These are phyloP conservation scores for Ogataea minuta DNA, from an alignment of 805 yeast genomes.

Conservation along the genomic window DNA sequence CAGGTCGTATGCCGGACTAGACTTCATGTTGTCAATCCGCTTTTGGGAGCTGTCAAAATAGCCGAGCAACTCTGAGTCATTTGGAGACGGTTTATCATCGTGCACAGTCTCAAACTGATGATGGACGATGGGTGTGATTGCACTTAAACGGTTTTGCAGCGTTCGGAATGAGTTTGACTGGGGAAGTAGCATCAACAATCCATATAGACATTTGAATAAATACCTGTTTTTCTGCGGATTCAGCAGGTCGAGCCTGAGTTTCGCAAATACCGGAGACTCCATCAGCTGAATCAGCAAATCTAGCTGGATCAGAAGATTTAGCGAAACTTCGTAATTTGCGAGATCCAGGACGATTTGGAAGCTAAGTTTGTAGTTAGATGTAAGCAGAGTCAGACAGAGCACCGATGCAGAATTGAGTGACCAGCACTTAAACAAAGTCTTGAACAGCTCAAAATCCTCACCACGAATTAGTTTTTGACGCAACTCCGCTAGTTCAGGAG, in stretches of 20 bases:
- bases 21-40: slow-evolving; percentile 26
- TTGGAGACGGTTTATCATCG: slow-evolving; percentile 22
- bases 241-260: slow-evolving; percentile 79
- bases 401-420: slow-evolving; percentile 88
- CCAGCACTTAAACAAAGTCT: slow-evolving; percentile 84
- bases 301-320: slow-evolving; percentile 77
- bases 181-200: slow-evolving; percentile 88
- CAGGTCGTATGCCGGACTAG: slow-evolving; percentile 7
- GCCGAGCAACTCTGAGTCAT: slow-evolving; percentile 38
- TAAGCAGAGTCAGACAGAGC: slow-evolving; percentile 75
- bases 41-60: slow-evolving; percentile 49
- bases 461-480: slow-evolving; percentile 55
- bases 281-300: slow-evolving; percentile 86
- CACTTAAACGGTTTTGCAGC: slow-evolving; percentile 69
- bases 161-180: slow-evolving; percentile 89
- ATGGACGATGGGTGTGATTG: slow-evolving; percentile 44
- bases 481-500: slow-evolving; percentile 72
- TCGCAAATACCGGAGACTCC: slow-evolving; percentile 90
- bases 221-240: slow-evolving; percentile 83
- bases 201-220: slow-evolving; percentile 84
- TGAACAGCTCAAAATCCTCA: slow-evolving; percentile 47
- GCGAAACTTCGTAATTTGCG: slow-evolving; percentile 77
- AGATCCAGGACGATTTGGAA: slow-evolving; percentile 77
- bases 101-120: slow-evolving; percentile 28
- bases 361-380: slow-evolving; percentile 87